Evolutionary conservation across 768 basidiomycete species (phyloP), one percentile per base, ranked within the genome.

Genomic region (Sistotremastrum niveocremeum): DNA sequence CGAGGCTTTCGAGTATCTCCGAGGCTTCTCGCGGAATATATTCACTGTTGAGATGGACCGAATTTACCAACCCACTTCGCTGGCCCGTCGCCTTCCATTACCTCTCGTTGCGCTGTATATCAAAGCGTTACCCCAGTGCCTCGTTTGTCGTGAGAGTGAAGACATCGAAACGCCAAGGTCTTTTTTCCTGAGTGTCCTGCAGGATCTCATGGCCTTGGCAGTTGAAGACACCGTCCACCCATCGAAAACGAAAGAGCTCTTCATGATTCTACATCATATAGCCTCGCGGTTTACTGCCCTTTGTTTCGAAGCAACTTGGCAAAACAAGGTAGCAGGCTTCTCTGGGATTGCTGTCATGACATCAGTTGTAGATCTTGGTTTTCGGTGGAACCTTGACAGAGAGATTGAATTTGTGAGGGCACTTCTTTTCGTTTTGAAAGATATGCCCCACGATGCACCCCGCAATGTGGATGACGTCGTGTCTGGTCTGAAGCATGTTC

Each of bases 221-320:
- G 63, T 64, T 39, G 69, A 70, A 34, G 62, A 65, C 30, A 65
- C 68, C 46, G 66, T 72, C 31, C 61, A 67, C 3, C 61, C 65
- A 50, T 56, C 54, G 44, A 59, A 45, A 2, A 48, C 56, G 31
- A 73, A 70, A 44, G 81, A 84, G 49, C 66, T 84, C 38, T 65
- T 79, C 42, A 67, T 70, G 5, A 75, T 88, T 34, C 64, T 97
- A 42, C 83, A 89, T 56, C 82, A 89, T 52, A 70, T 98, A 39
- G 80, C 85, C 5, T 77, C 76, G 50, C 79, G 87, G 10, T 86
- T 97, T 64, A 79, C 76, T 39, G 78, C 84, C 2, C 69, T 95
- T 29, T 95, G 93, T 57, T 74, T 91, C 46, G 93, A 95, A 47
- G 90, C 91, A 55, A 73, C 85, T 0, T 95, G 93, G 93, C 72